Base-by-base conservation (phyloP, 352 stramenopile genomes). In the Globisporangium apiculatum region DNA sequence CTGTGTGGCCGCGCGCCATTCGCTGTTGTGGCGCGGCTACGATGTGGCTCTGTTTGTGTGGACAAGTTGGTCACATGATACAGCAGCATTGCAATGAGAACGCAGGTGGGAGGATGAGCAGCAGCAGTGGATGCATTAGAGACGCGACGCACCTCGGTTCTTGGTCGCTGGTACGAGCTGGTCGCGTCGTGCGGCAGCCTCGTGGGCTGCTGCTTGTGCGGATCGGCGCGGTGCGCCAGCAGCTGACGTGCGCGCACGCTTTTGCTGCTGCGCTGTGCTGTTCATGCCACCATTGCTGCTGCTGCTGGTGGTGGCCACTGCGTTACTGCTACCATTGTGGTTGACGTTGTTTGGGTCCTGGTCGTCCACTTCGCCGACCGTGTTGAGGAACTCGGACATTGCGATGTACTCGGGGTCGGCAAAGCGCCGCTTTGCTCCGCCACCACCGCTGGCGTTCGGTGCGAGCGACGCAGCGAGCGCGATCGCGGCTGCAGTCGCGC, bases 311-410 rank as follows among this genome's bases (percentile, higher is more conserved):
- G 6, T 10, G 3, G 41, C 15, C 15, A 31, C 45, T 11, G 15
- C 17, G 50, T 11, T 51, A 9, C 3, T 9, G 8, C 51, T 38
- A 17, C n/a, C 5, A n/a, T 37, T 55, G 41, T 38, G 51, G 7
- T 43, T 38, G 45, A 17, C 42, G 14, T 41, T 31, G 45, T 62
- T 45, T 2, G 45, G 18, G 41, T 67, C 64, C 47, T 57, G 51
- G n/a, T 84, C 79, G 62, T 87, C 76, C 50, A 86, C 76, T 54
- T 88, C 78, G 55, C 51, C 71, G 64, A 90, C 83, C 47, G 72
- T 83, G 41, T 76, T 79, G 48, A 88, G 66, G 53, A 90, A 59
- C 61, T 87, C 80, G 35, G 82, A 84, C 53, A 89, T 72, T 24
- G 76, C 77, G 14, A 73, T 74, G 36, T 86, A 80, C 62, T 90